A percentile compares a stretch with the other conserved stretches of the same genome.
These are phyloP conservation scores for Pseudocercospora fuligena DNA, from an alignment of 2,329 filamentous ascomycete genomes.

Conservation along the genomic window DNA sequence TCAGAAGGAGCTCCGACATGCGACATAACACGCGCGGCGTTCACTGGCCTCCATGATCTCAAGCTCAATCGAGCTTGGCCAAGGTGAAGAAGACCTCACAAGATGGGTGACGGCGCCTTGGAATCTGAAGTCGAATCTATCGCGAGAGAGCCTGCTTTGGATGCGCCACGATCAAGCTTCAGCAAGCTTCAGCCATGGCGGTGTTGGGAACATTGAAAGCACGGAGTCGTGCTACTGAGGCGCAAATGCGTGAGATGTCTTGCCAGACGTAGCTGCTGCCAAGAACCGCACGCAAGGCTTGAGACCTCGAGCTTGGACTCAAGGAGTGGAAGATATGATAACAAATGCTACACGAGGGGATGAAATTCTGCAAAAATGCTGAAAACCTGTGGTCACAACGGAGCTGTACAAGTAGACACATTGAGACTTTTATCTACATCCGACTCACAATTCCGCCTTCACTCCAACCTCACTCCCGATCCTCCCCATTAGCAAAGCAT, in stretches of 20 bases:
- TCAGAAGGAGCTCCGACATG: not conserved
- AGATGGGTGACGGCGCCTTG: not conserved
- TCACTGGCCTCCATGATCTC: not conserved
- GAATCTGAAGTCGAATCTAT: not conserved
- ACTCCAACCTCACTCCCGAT: conserved; percentile 42
- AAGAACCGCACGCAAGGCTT: not conserved
- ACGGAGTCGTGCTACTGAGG: not conserved
- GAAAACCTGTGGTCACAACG: not conserved
- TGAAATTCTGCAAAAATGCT: not conserved
- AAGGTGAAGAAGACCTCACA: not conserved
- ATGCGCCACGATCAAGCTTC: not conserved
- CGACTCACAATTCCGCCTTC: not conserved
- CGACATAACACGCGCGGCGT: not conserved
- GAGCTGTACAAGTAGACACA: not conserved
- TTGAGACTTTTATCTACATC: not conserved
- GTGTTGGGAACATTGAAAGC: not conserved
- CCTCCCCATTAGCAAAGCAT: conserved; percentile 78
- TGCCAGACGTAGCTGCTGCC: not conserved
- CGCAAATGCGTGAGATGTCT: not conserved
- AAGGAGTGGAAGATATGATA: not conserved
- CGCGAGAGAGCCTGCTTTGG: not conserved
- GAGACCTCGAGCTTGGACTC: not conserved
- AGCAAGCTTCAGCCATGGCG: not conserved
- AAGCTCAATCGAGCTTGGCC: not conserved
- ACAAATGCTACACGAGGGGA: not conserved